A percentile compares a stretch with the other conserved stretches of the same genome.
phyloP scores from a whole-genome alignment of 352 stramenopile genomes.

The Phytophthora melonis region DNA sequence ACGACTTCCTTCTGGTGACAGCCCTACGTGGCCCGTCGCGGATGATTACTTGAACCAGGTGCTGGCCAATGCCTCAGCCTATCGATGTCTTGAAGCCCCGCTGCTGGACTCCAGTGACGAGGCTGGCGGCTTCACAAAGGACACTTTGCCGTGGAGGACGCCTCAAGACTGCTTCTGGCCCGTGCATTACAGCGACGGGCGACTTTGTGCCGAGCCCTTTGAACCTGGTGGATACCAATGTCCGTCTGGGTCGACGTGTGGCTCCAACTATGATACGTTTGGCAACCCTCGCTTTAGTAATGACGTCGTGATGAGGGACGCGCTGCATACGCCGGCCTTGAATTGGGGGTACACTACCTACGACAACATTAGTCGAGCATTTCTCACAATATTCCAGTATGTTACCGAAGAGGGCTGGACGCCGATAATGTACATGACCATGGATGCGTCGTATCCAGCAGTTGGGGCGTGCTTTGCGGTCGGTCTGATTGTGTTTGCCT shows the following conservation, averaged over 20 bases:
- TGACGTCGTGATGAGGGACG: slow-evolving; percentile 46
- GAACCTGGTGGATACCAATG: slow-evolving; percentile 61
- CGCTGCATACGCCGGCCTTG: slow-evolving; percentile 54
- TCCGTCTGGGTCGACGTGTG: slow-evolving; percentile 42
- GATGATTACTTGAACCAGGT: slow-evolving; percentile 54
- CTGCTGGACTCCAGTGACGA: slow-evolving; percentile 58
- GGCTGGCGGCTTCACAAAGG: slow-evolving; percentile 46
- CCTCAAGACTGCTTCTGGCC: slow-evolving; percentile 92
- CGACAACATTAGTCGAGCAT: slow-evolving; percentile 89
- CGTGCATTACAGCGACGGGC: slow-evolving; percentile 73
- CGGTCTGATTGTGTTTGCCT: slow-evolving; percentile 86
- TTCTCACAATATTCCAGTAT: slow-evolving; percentile 93
- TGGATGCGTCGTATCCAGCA: slow-evolving; percentile 56
- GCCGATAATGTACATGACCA: slow-evolving; percentile 89
- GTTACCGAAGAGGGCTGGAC: slow-evolving; percentile 95
- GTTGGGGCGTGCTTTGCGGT: slow-evolving; percentile 84
- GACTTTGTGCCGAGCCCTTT: slow-evolving; percentile 61
- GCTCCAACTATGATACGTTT: slow-evolving; percentile 67
- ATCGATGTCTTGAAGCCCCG: slow-evolving; percentile 42
- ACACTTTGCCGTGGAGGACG: slow-evolving; percentile 64
- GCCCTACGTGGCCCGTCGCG: slow-evolving; percentile 50
- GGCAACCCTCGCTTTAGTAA: slow-evolving; percentile 67
- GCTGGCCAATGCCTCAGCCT: slow-evolving; percentile 38
- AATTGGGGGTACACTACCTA: slow-evolving; percentile 94
- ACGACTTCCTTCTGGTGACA: slow-evolving; percentile 42